phyloP scores from a whole-genome alignment of 108 stramenopile species.

The Nitzschia sp. region DNA sequence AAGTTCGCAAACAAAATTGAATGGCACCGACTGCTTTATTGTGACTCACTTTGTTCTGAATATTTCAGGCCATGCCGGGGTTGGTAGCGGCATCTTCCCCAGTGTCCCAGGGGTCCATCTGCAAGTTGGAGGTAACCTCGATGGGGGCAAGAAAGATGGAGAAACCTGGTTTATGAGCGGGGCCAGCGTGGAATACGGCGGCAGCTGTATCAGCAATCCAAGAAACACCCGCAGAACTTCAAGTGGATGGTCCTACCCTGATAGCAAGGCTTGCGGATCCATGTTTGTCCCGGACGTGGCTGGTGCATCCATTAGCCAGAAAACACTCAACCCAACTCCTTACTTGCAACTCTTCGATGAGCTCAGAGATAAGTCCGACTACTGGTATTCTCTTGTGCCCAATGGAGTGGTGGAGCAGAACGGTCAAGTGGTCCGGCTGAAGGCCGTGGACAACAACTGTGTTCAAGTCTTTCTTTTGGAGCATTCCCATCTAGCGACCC shows the following conservation, averaged over 20 bases:
- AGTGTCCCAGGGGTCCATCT: conserved; percentile 3
- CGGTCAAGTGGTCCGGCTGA: neutral
- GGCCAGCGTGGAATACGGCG: conserved; percentile 8
- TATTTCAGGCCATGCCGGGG: conserved; percentile 4
- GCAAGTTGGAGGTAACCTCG: conserved; percentile 11
- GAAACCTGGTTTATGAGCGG: conserved; percentile 14
- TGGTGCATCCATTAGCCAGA: neutral
- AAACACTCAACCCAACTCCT: neutral
- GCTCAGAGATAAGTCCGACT: neutral
- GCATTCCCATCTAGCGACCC: neutral
- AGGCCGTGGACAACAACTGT: neutral
- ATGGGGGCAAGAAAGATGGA: conserved; percentile 6
- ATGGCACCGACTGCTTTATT: too few relatives aligned
- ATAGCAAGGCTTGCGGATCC: conserved; percentile 12
- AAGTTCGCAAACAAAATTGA: too few relatives aligned
- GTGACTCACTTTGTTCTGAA: too few relatives aligned
- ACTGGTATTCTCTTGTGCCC: conserved; percentile 8
- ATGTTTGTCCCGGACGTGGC: conserved; percentile 19
- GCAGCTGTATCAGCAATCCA: conserved; percentile 9
- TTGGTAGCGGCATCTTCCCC: conserved; percentile 15
- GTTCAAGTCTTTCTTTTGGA: conserved; percentile 11
- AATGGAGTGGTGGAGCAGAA: conserved; percentile 8
- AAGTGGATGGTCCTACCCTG: neutral
- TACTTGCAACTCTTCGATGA: conserved; percentile 16
- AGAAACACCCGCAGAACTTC: neutral